These are phyloP conservation scores for Aspergillus viridinutans DNA, from an alignment of 2,329 filamentous ascomycete species.

Conservation along the genomic window DNA sequence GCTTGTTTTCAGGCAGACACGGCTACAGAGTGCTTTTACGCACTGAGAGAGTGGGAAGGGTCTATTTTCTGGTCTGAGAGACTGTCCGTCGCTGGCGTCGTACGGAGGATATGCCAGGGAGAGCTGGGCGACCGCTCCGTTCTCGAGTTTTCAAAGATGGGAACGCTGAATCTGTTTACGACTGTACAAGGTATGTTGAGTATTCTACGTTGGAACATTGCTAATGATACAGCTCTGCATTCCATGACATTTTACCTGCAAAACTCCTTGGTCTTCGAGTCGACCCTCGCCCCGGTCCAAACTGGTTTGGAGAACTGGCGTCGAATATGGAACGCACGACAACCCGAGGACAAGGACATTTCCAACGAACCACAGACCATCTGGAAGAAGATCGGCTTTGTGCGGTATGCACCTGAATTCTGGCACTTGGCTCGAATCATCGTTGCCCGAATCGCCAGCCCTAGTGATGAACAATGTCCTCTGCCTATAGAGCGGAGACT, in stretches of 20 bases:
- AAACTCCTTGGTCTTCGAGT: conserved; percentile 22
- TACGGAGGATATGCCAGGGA: conserved; percentile 17
- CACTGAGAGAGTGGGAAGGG: conserved; percentile 16
- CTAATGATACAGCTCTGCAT: conserved; percentile 13
- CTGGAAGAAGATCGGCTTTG: conserved; percentile 27
- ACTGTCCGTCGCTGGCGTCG: conserved; percentile 14
- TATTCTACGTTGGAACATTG: background rate
- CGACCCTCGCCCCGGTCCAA: conserved; percentile 17
- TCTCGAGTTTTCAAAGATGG: conserved; percentile 13
- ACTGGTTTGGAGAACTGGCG: conserved; percentile 25
- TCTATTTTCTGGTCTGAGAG: conserved; percentile 15
- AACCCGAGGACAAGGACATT: conserved; percentile 16
- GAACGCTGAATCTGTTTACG: conserved; percentile 23
- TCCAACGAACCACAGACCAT: conserved; percentile 12
- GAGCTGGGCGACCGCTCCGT: conserved; percentile 10
- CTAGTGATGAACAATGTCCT: background rate
- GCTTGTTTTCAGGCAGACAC: conserved; percentile 25
- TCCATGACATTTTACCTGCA: conserved; percentile 21
- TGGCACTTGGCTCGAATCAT: conserved; percentile 25
- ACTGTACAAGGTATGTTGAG: conserved; percentile 16
- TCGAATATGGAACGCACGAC: conserved; percentile 19
- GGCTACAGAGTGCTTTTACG: conserved; percentile 15
- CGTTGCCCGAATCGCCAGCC: conserved; percentile 8
- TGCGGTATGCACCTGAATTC: conserved; percentile 22
- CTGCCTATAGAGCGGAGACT: background rate